Percentiles rank a stretch among this genome's conserved stretches.
Evolutionary conservation across 345 rosid genomes (phyloP).

Genomic region (Brassica nigra): DNA sequence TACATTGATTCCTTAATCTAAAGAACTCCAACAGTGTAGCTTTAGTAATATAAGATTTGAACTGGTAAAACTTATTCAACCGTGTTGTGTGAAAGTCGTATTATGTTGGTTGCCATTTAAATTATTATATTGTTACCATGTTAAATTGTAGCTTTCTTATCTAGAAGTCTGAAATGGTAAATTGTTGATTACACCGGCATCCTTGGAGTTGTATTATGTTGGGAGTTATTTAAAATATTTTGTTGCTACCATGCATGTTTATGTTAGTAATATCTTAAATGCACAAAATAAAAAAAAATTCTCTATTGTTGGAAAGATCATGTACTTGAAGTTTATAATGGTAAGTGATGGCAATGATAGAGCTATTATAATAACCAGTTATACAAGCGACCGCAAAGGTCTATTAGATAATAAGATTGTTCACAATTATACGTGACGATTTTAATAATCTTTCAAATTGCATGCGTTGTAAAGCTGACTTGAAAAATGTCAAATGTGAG

Average conservation of each 20-base stretch:
- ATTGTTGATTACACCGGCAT: background rate
- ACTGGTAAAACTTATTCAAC: background rate
- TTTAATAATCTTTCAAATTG: conserved; percentile 8
- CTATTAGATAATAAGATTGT: background rate
- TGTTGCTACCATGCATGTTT: background rate
- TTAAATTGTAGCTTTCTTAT: conserved; percentile 1
- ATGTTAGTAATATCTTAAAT: background rate
- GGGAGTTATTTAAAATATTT: background rate
- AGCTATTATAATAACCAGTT: background rate
- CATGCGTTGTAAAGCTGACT: conserved; percentile 15
- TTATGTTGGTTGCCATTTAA: background rate
- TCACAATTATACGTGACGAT: background rate
- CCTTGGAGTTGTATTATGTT: background rate
- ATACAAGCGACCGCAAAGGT: background rate
- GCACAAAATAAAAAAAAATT: background rate
- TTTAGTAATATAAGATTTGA: conserved; percentile 3
- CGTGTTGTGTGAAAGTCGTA: background rate
- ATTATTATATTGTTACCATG: background rate
- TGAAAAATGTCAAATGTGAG: background rate
- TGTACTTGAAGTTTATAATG: conserved; percentile 12
- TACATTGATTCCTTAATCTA: background rate
- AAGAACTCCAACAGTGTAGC: background rate
- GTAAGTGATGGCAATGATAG: background rate
- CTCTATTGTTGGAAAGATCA: background rate
- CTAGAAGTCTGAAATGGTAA: conserved; percentile 21